These are phyloP conservation scores for Nothomitra cinnamomea DNA, from an alignment of 2,329 filamentous ascomycete genomes.

Conservation along the genomic window DNA sequence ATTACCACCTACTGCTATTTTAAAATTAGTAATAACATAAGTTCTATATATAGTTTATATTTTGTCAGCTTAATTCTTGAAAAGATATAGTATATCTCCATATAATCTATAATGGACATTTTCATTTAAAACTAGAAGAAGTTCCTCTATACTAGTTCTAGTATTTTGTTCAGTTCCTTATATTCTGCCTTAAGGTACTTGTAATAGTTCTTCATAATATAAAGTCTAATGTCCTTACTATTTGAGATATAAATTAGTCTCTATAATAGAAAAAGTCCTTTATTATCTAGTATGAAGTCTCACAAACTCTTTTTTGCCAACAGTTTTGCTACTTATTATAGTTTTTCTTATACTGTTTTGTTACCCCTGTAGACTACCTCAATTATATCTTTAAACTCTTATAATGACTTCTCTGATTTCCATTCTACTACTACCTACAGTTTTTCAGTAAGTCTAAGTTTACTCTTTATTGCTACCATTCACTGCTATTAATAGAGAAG, in stretches of 20 bases:
- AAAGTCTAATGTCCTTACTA: neutral
- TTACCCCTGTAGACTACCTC: too few species aligned
- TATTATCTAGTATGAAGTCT: neutral
- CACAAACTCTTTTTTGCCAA: too few species aligned
- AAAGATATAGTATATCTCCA: too few species aligned
- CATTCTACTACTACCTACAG: neutral
- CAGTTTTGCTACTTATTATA: neutral
- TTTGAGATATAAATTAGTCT: neutral
- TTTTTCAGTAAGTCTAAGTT: too few species aligned
- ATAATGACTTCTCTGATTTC: neutral
- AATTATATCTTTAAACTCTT: neutral
- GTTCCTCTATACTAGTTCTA: neutral
- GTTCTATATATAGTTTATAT: too few species aligned
- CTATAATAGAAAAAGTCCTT: neutral
- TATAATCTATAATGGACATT: too few species aligned
- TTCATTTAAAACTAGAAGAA: too few species aligned
- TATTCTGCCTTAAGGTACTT: neutral
- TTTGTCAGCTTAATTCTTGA: too few species aligned
- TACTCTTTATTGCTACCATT: too few species aligned
- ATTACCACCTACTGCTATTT: too few species aligned
- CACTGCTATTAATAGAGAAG: neutral
- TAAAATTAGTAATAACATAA: too few species aligned
- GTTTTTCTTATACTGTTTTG: neutral
- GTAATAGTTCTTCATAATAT: neutral
- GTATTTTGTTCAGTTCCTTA: neutral